Percentiles rank a stretch among this genome's conserved stretches.
Conservation (phyloP, 2,329 filamentous ascomycete species). For the Colletotrichum sojae region DNA sequence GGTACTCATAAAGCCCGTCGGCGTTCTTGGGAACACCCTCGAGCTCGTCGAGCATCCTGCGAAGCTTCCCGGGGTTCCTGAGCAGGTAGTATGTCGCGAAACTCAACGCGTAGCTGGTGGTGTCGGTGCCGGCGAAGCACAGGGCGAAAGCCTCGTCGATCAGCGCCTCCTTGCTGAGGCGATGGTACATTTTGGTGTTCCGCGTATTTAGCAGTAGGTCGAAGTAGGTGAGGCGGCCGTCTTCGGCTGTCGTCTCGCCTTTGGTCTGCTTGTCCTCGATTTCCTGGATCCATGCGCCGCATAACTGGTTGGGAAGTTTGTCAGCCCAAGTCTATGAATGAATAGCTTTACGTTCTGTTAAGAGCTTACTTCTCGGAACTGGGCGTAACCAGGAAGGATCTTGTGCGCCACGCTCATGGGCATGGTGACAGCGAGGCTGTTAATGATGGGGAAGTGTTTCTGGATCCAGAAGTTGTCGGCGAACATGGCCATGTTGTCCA, state of each 20-base stretch:
- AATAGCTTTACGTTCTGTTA: no score
- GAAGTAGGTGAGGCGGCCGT: conserved; percentile 14
- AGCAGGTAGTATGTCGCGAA: conserved; percentile 17
- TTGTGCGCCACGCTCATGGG: conserved; percentile 16
- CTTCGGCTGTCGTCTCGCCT: background rate
- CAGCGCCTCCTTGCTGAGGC: conserved; percentile 1
- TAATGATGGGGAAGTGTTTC: conserved; percentile 18
- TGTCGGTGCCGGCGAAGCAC: conserved; percentile 19
- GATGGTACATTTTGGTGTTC: conserved; percentile 18
- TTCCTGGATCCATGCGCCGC: conserved; percentile 12
- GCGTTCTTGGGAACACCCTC: background rate
- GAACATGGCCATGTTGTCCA: conserved; percentile 23
- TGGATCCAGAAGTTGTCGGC: conserved; percentile 15
- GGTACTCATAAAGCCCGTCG: conserved; percentile 16
- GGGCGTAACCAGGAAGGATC: conserved; percentile 4
- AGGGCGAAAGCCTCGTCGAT: conserved; percentile 14
- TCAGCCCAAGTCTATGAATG: background rate
- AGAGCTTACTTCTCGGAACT: conserved; percentile 15
- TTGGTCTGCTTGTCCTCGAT: conserved; percentile 10
- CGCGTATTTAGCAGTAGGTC: conserved; percentile 4
- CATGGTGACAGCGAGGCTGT: conserved; percentile 1
- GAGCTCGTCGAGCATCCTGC: conserved; percentile 10
- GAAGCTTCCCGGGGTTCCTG: conserved; percentile 3
- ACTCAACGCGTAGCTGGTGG: conserved; percentile 5
- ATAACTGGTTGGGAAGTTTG: background rate